phyloP scores from a whole-genome alignment of 2,329 filamentous ascomycete species.

The Colletotrichum orchidophilum region DNA sequence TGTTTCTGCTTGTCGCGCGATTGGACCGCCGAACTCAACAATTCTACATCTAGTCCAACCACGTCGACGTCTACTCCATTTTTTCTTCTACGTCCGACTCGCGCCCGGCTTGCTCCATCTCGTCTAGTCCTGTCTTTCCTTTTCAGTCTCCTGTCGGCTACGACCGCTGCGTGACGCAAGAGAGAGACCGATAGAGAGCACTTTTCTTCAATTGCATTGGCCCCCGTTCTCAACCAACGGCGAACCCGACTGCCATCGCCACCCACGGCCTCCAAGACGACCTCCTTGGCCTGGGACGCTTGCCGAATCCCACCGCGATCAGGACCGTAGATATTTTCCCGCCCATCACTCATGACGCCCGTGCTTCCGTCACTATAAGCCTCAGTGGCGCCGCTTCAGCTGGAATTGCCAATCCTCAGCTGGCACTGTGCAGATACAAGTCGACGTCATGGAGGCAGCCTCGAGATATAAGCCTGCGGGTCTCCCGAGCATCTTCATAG shows the following conservation, averaged over 20 bases:
- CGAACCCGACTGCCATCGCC: slow-evolving; percentile 19
- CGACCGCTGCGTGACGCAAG: background rate
- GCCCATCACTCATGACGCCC: slow-evolving; percentile 27
- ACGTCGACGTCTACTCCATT: slow-evolving; percentile 5
- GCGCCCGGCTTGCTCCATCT: background rate
- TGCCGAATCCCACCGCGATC: slow-evolving; percentile 18
- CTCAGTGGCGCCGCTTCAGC: slow-evolving; percentile 22
- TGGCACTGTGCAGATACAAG: slow-evolving; percentile 17
- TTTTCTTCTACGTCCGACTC: slow-evolving; percentile 1
- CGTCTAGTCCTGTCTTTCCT: slow-evolving; percentile 13
- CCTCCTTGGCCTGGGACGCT: slow-evolving; percentile 17
- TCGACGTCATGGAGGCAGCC: slow-evolving; percentile 46
- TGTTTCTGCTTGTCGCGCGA: slow-evolving; percentile 28
- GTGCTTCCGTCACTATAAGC: slow-evolving; percentile 29
- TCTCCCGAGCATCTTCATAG: slow-evolving; percentile 47
- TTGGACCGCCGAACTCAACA: slow-evolving; percentile 17
- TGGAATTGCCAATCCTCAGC: slow-evolving; percentile 14
- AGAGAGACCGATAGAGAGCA: slow-evolving; percentile 2
- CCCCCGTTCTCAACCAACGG: slow-evolving; percentile 13
- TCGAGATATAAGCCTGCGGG: slow-evolving; percentile 44
- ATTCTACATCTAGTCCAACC: background rate
- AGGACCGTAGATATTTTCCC: background rate
- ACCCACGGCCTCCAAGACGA: slow-evolving; percentile 15
- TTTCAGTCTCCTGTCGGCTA: background rate
- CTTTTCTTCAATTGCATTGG: slow-evolving; percentile 2